Evolutionary conservation across 1,139 yeast species (phyloP), one percentile per base, ranked within the genome.

Genomic region (Blastobotrys proliferans): DNA sequence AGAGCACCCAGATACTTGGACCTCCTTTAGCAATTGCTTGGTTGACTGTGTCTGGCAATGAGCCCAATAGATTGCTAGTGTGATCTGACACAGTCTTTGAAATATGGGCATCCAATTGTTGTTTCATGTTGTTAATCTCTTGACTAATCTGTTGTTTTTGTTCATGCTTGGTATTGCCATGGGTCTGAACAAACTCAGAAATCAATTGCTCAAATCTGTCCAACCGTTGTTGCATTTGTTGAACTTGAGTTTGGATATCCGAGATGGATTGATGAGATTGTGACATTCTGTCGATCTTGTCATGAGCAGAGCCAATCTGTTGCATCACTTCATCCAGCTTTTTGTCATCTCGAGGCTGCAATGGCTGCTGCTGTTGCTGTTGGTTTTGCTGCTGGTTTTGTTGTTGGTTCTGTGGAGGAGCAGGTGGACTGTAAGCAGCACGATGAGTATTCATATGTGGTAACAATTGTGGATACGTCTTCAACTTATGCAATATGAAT

Each of bases 11-110:
- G 20, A 60, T 46, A 29, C 58, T 50, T 6, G 61, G 58, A 2
- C 63, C 63, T 11, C 61, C 61, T 22, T 51, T 54, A 22, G 43
- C 45, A 27, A 58, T 44, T 17, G 64, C 63, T 8, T 48, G 53
- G 13, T 54, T 47, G 29, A 61, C 51, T 1, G 62, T 51, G 14
- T 55, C 60, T 2, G 62, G 57, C 9, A 60, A 38, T 2, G 57
- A 40, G 6, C 62, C 62, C 37, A 57, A 46, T n/a, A 57, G 29
- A 26, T 50, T 49, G 11, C 51, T 39, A 6, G 61, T 53, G 44
- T 61, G 64, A 40, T 60, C 62, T 24, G 33, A 38, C 14, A 57
- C 54, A 6, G 52, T 43, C 29, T 35, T 33, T 33, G 51, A 51
- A 27, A 57, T 50, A 14, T 36, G 42, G 30, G 46, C 51, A 26